Conservation (phyloP, 2,329 filamentous ascomycete genomes). For the Camillea tinctor region DNA sequence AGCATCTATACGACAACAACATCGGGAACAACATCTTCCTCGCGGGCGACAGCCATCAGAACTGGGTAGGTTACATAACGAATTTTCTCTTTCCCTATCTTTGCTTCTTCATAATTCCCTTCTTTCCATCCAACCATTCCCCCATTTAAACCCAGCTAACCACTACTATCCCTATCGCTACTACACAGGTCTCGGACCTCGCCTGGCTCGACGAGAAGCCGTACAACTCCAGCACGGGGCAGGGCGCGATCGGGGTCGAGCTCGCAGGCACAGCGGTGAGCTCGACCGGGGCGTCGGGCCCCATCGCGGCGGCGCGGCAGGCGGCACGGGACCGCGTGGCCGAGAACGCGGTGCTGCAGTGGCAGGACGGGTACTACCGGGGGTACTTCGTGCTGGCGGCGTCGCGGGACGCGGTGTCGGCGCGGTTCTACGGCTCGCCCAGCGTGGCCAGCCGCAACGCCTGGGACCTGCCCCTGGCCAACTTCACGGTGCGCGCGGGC, state of each 20-base stretch:
- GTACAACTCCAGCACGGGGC: constrained; percentile 54
- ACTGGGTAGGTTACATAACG: constrained; percentile 52
- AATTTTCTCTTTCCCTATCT: background rate
- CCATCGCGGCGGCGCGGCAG: constrained; percentile 49
- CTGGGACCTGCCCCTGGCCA: constrained; percentile 65
- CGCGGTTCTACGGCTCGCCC: constrained; percentile 61
- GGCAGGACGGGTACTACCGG: constrained; percentile 72
- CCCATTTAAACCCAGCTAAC: background rate
- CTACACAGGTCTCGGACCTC: constrained; percentile 46
- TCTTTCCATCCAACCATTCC: background rate
- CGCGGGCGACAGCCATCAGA: constrained; percentile 67
- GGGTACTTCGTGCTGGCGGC: constrained; percentile 69
- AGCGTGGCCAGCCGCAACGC: constrained; percentile 58
- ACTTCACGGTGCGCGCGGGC: constrained; percentile 65
- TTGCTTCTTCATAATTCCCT: background rate
- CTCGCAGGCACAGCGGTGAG: constrained; percentile 67
- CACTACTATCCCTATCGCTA: no score
- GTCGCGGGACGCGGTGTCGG: constrained; percentile 55
- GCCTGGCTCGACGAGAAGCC: constrained; percentile 54
- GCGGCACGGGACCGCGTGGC: constrained; percentile 31
- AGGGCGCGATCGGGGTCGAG: constrained; percentile 59
- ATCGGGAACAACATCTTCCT: constrained; percentile 74
- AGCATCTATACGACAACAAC: constrained; percentile 63
- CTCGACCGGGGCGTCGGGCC: constrained; percentile 60
- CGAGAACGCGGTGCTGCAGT: constrained; percentile 64